Conservation (phyloP, 1,284 basidiomycete species). For the Pseudozyma sp. region DNA sequence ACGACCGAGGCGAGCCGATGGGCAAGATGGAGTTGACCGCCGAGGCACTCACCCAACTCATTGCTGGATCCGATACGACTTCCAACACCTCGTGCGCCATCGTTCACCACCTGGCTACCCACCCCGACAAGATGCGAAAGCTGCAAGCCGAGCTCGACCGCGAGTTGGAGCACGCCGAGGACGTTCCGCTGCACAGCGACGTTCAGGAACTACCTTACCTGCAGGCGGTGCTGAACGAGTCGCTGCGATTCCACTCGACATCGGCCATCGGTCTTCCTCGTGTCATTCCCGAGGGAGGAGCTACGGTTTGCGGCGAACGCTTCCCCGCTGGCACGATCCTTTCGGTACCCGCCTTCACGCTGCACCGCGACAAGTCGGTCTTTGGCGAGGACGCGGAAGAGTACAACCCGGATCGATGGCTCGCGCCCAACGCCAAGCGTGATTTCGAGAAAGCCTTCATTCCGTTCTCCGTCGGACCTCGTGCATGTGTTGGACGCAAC, state of each 20-base stretch:
- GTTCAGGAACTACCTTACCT: slow-evolving; percentile 70
- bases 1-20: slow-evolving; percentile 83
- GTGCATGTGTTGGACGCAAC: slow-evolving; percentile 62
- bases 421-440: slow-evolving; percentile 72
- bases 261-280: slow-evolving; percentile 77
- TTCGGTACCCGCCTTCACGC: slow-evolving; percentile 74
- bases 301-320: slow-evolving; percentile 59
- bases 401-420: slow-evolving; percentile 81
- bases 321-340: slow-evolving; percentile 76
- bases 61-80: slow-evolving; percentile 72
- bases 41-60: slow-evolving; percentile 83
- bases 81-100: slow-evolving; percentile 71
- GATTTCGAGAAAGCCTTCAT: slow-evolving; percentile 62
- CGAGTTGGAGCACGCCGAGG: slow-evolving; percentile 49
- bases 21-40: slow-evolving; percentile 83
- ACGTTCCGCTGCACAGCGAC: slow-evolving; percentile 54
- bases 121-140: slow-evolving; percentile 77
- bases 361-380: slow-evolving; percentile 77
- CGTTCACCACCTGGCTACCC: slow-evolving; percentile 80
- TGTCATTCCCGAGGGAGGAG: slow-evolving; percentile 51
- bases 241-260: slow-evolving; percentile 81
- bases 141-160: slow-evolving; percentile 85
- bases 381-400: slow-evolving; percentile 83
- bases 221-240: slow-evolving; percentile 84
- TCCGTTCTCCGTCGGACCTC: slow-evolving; percentile 60